These are phyloP conservation scores for Mycena alexandri DNA, from an alignment of 768 basidiomycete species.

Conservation along the genomic window DNA sequence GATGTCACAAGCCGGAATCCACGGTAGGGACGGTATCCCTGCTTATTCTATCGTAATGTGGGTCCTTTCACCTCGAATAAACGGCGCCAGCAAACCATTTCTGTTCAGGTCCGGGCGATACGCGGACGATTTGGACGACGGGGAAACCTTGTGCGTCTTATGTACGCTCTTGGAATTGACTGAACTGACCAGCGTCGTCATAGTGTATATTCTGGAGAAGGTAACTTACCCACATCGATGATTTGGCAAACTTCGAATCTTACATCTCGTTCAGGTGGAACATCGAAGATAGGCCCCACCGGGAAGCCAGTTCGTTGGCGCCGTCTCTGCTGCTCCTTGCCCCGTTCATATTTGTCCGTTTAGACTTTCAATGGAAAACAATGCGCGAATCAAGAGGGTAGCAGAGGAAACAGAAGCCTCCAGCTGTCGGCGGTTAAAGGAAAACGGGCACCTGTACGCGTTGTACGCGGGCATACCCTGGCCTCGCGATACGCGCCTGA, in stretches of 20 bases:
- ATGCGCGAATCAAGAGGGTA: conserved; percentile 45
- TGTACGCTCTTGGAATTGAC: not conserved
- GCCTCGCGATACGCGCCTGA: conserved; percentile 40
- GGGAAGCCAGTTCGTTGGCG: conserved; percentile 3
- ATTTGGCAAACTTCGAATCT: too few relatives aligned
- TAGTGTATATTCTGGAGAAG: conserved; percentile 23
- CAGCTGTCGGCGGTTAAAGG: conserved; percentile 43
- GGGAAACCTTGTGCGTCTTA: conserved; percentile 50
- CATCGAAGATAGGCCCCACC: not conserved
- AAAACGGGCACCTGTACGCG: conserved; percentile 49
- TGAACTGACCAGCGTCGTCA: not conserved
- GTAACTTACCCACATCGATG: not conserved
- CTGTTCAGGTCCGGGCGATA: conserved; percentile 51
- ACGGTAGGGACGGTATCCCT: conserved; percentile 46
- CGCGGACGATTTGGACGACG: conserved; percentile 54
- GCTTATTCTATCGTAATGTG: conserved; percentile 57
- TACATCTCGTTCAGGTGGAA: not conserved
- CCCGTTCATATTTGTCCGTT: not conserved
- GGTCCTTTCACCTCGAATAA: conserved; percentile 1
- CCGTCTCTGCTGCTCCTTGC: too few relatives aligned
- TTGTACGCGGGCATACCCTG: conserved; percentile 44
- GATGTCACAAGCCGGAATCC: conserved; percentile 53
- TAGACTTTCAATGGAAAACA: conserved; percentile 45
- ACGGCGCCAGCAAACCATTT: too few relatives aligned
- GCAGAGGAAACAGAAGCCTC: conserved; percentile 33